Percentiles rank a stretch among this genome's conserved stretches.
Evolutionary conservation across 2,329 filamentous ascomycete genomes (phyloP).

Genomic region (Microcyclospora pomicola): DNA sequence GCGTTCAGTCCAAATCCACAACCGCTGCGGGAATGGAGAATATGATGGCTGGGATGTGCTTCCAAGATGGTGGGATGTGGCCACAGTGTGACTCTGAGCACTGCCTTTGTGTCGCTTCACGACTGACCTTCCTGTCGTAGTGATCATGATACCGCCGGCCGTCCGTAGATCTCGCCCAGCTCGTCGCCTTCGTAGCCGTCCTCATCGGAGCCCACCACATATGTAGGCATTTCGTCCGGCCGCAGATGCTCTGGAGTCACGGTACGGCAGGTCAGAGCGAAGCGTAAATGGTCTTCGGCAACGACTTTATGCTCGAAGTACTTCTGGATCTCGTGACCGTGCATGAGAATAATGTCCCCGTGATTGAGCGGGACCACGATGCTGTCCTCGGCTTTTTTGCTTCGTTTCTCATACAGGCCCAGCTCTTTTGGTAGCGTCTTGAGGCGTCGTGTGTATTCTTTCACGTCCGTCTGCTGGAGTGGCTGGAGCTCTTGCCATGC

Average conservation of each 20-base stretch:
- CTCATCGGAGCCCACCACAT: conserved; percentile 24
- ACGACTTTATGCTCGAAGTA: conserved; percentile 46
- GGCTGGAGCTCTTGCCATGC: conserved; percentile 19
- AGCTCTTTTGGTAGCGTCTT: conserved; percentile 27
- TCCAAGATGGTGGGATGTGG: no score
- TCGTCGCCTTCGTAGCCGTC: conserved; percentile 23
- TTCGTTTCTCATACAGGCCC: conserved; percentile 18
- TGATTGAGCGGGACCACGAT: conserved; percentile 41
- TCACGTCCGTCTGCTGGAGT: conserved; percentile 6
- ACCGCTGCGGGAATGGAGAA: no score
- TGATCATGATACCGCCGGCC: no score
- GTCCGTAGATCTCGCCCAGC: no score
- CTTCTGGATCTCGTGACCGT: conserved; percentile 44
- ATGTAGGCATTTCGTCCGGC: conserved; percentile 25
- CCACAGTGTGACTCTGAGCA: no score
- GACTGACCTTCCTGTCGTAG: no score
- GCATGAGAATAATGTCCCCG: conserved; percentile 53
- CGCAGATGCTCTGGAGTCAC: conserved; percentile 34
- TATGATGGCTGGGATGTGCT: no score
- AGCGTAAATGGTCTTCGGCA: conserved; percentile 38
- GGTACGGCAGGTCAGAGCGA: conserved; percentile 43
- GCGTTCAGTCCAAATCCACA: no score
- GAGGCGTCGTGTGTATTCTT: conserved; percentile 15
- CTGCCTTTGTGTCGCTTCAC: no score
- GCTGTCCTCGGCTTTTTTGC: conserved; percentile 20